Base-by-base conservation (phyloP, 2,329 filamentous ascomycete genomes). In the Fonsecaea nubica region DNA sequence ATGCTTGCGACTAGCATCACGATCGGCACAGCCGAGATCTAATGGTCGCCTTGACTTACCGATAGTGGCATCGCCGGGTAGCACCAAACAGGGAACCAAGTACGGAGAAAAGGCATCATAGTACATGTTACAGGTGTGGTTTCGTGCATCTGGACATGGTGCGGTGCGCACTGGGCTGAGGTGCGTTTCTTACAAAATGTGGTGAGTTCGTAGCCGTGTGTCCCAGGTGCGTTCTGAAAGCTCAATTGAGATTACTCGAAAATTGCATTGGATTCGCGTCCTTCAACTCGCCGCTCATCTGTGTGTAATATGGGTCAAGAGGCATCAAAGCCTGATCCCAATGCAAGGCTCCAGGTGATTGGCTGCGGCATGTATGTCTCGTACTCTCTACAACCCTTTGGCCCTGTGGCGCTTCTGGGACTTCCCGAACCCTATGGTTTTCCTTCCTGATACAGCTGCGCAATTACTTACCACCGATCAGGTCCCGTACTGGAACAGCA, bases 261-360 rank as follows among this genome's bases (percentile, higher is more conserved):
- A 9, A 50, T 3, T 9, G 45, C 8, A 25, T 50, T 12, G 45
- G 18, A 25, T 10, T 25, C 25, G 45, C 18, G 12, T 8, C 18
- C 18, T 38, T 13, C 18, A 25, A 42, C 40, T 50, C 45, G 18
- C 15, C 21, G 25, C 25, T 25, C 45, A 50, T 40, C 18, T 30
- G 36, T 13, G 25, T 48, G 38, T 52, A 35, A 38, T 32, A 61
- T 53, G 58, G 58, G 45, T 21, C 58, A 53, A 40, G 35, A 40
- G 30, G 45, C 45, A 1, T 61, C 58, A 9, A 61, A 61, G 48
- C 58, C 58, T 8, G 45, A 61, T 13, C 58, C 45, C 32, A 61
- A 42, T 40, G 58, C 33, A 33, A 50, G 36, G 58, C 58, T 61
- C 18, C 58, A 52, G 58, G 58, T 61, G 32, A 61, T 61, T 13